Base-by-base conservation (phyloP, 495 filamentous ascomycete genomes). In the Talaromyces trachyspermus region DNA sequence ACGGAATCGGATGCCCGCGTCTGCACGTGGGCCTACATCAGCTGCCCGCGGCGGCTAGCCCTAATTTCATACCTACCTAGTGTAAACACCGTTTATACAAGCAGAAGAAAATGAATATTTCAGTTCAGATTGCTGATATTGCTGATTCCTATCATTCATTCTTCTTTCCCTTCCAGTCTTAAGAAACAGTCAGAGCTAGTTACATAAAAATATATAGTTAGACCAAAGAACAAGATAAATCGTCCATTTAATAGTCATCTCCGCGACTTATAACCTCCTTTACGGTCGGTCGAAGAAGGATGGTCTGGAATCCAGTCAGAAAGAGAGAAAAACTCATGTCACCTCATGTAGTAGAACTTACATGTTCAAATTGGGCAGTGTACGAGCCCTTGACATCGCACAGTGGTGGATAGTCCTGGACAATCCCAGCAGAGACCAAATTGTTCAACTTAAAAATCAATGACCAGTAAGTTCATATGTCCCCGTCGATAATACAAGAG, bases 191-290 rank as follows among this genome's bases (percentile, higher is more conserved):
- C n/a, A n/a, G n/a, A n/a, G n/a, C n/a, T n/a, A n/a, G n/a, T n/a
- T n/a, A n/a, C n/a, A n/a, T n/a, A n/a, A n/a, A n/a, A n/a, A n/a
- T n/a, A n/a, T n/a, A n/a, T n/a, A n/a, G n/a, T n/a, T n/a, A 44
- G 11, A 24, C 17, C 18, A 46, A 46, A 11, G 5, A 11, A 11
- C 12, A 46, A 17, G 17, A 35, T 1, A 24, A 17, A 29, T 12
- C 10, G 19, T 40, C n/a, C 19, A 9, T 46, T 63, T 75, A 95
- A 63, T 89, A 95, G 59, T 95, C 89, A 32, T 92, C 86, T 53
- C 89, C 89, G 46, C 88, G 83, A 62, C 87, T 95, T 55, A 95
- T 86, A 45, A 95, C 81, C 71, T 95, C 89, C 75, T 95, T 95
- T 20, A 88, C 83, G 52, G 76, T 95, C 37, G 89, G 88, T 52